Evolutionary conservation across 768 basidiomycete species (phyloP).

Genomic region (Coprinopsis strossmayeri): DNA sequence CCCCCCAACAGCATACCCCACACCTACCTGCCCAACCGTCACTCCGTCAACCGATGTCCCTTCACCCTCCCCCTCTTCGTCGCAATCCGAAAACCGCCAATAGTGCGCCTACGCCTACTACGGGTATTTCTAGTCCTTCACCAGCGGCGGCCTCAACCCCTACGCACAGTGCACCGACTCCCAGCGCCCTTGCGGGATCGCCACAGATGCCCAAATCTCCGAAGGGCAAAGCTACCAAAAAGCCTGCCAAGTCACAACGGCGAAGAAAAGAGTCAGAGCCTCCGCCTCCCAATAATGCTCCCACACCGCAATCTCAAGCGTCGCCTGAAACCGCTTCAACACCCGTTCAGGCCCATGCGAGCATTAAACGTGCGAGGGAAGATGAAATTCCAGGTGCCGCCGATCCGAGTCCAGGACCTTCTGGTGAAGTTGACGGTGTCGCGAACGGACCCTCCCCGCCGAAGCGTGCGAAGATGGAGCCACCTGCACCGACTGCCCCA

Average conservation of each 20-base stretch:
- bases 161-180: slow-evolving; percentile 42
- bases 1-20: slow-evolving; percentile 15
- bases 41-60: too few relatives aligned
- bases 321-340: slow-evolving; percentile 9
- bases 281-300: neutral
- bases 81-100: slow-evolving; percentile 2
- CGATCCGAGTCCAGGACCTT: slow-evolving; percentile 21
- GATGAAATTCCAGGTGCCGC: slow-evolving; percentile 38
- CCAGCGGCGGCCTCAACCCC: slow-evolving; percentile 37
- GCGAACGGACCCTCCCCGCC: slow-evolving; percentile 58
- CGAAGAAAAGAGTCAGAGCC: too few relatives aligned
- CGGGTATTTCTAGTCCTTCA: slow-evolving; percentile 38
- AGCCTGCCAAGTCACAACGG: slow-evolving; percentile 36
- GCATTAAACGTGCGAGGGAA: slow-evolving; percentile 44
- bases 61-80: too few relatives aligned
- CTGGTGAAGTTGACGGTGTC: slow-evolving; percentile 21
- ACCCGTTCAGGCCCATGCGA: slow-evolving; percentile 11
- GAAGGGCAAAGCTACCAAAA: slow-evolving; percentile 36
- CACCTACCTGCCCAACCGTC: slow-evolving; percentile 14
- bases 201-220: slow-evolving; percentile 71
- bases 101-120: slow-evolving; percentile 12
- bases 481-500: slow-evolving; percentile 44
- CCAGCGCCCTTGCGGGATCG: slow-evolving; percentile 46
- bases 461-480: slow-evolving; percentile 67
- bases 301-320: slow-evolving; percentile 10